Conservation (phyloP, 2,329 filamentous ascomycete species). For the Talaromyces verruculosus region DNA sequence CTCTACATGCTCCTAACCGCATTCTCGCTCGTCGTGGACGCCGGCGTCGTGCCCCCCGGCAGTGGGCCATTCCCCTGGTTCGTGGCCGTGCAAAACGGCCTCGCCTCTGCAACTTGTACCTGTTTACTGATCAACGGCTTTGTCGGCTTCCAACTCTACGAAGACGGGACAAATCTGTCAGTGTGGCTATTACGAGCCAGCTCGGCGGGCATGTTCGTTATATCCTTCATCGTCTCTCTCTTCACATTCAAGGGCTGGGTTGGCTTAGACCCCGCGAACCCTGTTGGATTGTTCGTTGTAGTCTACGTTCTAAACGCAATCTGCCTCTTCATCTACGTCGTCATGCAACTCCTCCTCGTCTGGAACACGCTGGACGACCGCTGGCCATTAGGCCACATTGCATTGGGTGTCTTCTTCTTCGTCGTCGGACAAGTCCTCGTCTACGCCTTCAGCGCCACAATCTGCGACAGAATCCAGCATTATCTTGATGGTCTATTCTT, state of each 20-base stretch:
- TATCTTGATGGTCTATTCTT: conserved; percentile 95
- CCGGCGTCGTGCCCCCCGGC: conserved; percentile 84
- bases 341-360: conserved; percentile 85
- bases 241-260: conserved; percentile 92
- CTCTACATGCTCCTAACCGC: conserved; percentile 89
- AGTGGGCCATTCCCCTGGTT: conserved; percentile 86
- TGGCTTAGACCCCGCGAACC: conserved; percentile 80
- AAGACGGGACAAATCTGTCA: conserved; percentile 89
- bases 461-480: conserved; percentile 82
- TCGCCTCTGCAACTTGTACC: conserved; percentile 81
- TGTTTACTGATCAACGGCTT: conserved; percentile 96
- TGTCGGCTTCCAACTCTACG: conserved; percentile 96
- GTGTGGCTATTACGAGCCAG: conserved; percentile 86
- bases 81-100: conserved; percentile 78
- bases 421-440: conserved; percentile 87
- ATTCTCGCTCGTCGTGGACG: conserved; percentile 84
- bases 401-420: conserved; percentile 88
- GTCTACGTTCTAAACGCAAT: conserved; percentile 89
- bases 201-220: conserved; percentile 77
- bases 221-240: conserved; percentile 83
- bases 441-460: conserved; percentile 81
- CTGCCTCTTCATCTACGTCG: conserved; percentile 79
- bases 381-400: conserved; percentile 91
- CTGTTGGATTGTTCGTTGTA: conserved; percentile 84
- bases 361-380: conserved; percentile 87